Conservation (phyloP, 2,329 filamentous ascomycete species). For the Bretziella fagacearum region DNA sequence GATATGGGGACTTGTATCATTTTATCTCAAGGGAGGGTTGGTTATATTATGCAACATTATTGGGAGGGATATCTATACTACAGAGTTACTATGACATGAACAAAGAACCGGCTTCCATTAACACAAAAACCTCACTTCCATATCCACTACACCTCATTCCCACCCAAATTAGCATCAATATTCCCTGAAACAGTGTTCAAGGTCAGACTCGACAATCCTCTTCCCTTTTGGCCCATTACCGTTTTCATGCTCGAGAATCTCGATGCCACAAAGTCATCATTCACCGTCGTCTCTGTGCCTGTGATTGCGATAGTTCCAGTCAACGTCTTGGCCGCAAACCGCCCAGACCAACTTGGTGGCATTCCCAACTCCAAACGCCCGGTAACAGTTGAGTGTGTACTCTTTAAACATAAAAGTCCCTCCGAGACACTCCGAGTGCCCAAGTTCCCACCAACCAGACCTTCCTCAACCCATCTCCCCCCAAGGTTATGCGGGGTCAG, state of each 20-base stretch:
- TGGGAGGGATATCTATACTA: neutral
- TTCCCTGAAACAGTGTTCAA: slow-evolving; percentile 2
- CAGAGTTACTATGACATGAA: neutral
- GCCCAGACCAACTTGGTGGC: neutral
- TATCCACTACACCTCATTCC: no score
- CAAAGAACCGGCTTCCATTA: neutral
- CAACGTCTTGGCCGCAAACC: neutral
- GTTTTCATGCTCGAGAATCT: neutral
- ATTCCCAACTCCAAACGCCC: neutral
- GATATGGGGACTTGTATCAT: no score
- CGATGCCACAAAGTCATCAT: neutral
- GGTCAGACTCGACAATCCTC: neutral
- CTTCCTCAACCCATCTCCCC: neutral
- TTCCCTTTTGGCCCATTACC: slow-evolving; percentile 1
- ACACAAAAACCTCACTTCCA: neutral
- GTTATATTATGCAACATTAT: neutral
- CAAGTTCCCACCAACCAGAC: no score
- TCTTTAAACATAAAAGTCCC: slow-evolving; percentile 4
- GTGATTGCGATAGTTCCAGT: neutral
- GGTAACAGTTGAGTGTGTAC: slow-evolving; percentile 2
- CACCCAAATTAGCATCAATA: neutral
- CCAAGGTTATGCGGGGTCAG: neutral
- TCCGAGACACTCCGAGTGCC: neutral
- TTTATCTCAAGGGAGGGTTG: neutral
- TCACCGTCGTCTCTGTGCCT: neutral